Percentiles rank a stretch among this genome's conserved stretches.
These are phyloP conservation scores for Lentinula novae-zelandiae DNA, from an alignment of 1,284 basidiomycete genomes.

Conservation along the genomic window DNA sequence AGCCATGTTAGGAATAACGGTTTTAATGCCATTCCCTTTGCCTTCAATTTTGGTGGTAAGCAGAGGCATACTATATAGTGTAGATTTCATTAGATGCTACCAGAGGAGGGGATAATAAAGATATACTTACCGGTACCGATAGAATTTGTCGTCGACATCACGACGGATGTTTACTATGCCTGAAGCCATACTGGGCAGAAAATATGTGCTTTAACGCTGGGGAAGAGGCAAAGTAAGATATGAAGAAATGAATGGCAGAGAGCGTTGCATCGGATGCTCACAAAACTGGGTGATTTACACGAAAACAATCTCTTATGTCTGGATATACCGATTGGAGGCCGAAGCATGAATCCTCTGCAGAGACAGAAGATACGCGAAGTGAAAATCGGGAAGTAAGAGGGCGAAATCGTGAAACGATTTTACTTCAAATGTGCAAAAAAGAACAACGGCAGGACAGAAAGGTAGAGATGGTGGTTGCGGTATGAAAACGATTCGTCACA, in stretches of 20 bases:
- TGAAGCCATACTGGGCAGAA: slow-evolving; percentile 78
- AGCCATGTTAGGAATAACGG: slow-evolving; percentile 97
- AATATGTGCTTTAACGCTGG: slow-evolving; percentile 51
- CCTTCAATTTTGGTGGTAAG: slow-evolving; percentile 97
- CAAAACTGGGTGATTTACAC: slow-evolving; percentile 56
- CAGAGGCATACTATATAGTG: slow-evolving; percentile 78
- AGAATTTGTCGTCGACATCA: slow-evolving; percentile 95
- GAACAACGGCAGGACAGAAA: not conserved
- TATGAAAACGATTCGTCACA: not conserved
- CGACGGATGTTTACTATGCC: slow-evolving; percentile 95
- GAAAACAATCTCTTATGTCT: slow-evolving; percentile 60
- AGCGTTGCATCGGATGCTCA: slow-evolving; percentile 29
- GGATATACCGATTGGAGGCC: slow-evolving; percentile 71
- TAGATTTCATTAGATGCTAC: not conserved
- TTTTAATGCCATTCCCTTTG: slow-evolving; percentile 99
- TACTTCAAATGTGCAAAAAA: slow-evolving; percentile 4
- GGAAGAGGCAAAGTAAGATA: not conserved
- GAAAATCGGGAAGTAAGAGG: slow-evolving; percentile 33
- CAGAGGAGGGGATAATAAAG: slow-evolving; percentile 6
- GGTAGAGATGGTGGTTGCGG: slow-evolving; percentile 15
- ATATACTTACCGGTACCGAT: slow-evolving; percentile 73
- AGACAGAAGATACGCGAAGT: slow-evolving; percentile 57
- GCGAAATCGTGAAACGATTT: slow-evolving; percentile 44
- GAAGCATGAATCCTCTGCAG: slow-evolving; percentile 87
- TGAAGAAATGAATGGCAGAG: not conserved